Evolutionary conservation across 106 monocot genomes (phyloP).

Genomic region (Dendrobium catenatum): DNA sequence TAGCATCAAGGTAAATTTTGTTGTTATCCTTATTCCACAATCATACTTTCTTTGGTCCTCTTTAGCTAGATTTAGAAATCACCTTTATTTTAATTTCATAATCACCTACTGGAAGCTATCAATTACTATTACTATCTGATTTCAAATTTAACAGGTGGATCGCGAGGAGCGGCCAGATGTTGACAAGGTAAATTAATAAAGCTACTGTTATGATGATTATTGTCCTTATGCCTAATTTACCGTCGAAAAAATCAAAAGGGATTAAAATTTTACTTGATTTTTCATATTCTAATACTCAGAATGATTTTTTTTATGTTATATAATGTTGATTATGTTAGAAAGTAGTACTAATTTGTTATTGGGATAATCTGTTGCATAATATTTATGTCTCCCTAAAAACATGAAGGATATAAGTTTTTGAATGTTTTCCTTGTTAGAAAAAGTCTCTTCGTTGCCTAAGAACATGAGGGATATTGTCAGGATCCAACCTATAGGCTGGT

Average conservation of each 20-base stretch:
- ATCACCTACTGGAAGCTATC: neutral
- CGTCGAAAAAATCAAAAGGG: too few species aligned
- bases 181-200: constrained; percentile 62
- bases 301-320: neutral
- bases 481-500: too few species aligned
- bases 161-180: constrained; percentile 95
- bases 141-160: constrained; percentile 60
- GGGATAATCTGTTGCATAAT: neutral
- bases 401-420: neutral
- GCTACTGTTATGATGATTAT: neutral
- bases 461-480: neutral
- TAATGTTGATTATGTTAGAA: neutral
- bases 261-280: too few species aligned
- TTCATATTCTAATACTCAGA: too few species aligned
- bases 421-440: neutral
- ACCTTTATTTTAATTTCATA: neutral
- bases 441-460: neutral
- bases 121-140: constrained; percentile 1
- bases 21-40: neutral
- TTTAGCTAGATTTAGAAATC: neutral
- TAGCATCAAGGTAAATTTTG: constrained; percentile 70
- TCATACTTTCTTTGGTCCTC: neutral
- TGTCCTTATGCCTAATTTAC: neutral
- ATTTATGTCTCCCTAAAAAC: neutral
- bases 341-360: neutral